A percentile compares a stretch with the other conserved stretches of the same genome.
Conservation (phyloP, 2,329 filamentous ascomycete species). For the Scopulariopsis brevicaulis region DNA sequence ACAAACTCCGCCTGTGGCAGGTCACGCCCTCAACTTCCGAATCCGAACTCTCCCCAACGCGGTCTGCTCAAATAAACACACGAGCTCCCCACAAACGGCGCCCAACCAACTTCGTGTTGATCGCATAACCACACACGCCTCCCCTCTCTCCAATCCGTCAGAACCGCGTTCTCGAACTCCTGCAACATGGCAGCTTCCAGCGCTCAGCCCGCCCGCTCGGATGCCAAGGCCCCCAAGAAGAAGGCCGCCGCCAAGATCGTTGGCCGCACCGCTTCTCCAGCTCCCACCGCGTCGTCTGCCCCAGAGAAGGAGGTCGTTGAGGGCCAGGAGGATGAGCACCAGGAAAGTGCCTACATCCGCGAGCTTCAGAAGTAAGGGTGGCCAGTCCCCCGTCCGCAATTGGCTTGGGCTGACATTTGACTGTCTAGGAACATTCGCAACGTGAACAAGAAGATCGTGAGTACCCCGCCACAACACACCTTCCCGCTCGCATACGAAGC, state of each 20-base stretch:
- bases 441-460: slow-evolving; percentile 86
- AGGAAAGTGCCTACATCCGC: slow-evolving; percentile 70
- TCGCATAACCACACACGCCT: not conserved
- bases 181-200: slow-evolving; percentile 49
- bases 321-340: slow-evolving; percentile 49
- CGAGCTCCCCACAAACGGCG: not conserved
- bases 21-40: not conserved
- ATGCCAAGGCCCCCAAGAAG: slow-evolving; percentile 57
- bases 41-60: not conserved
- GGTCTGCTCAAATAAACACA: not conserved
- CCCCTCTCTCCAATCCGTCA: not conserved
- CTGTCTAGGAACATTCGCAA: slow-evolving; percentile 71
- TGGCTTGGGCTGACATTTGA: slow-evolving; percentile 8
- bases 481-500: not conserved
- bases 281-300: slow-evolving; percentile 35
- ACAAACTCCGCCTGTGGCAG: not conserved
- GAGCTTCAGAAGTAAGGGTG: slow-evolving; percentile 74
- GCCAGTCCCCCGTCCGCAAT: not conserved
- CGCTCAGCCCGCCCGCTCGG: slow-evolving; percentile 24
- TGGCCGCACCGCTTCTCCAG: slow-evolving; percentile 42
- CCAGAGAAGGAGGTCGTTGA: slow-evolving; percentile 43
- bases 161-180: not conserved
- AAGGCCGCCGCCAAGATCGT: slow-evolving; percentile 30
- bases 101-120: not conserved
- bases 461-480: slow-evolving; percentile 20